Evolutionary conservation across 441 rosid genomes (phyloP).

Genomic region (Populus hybrid): DNA sequence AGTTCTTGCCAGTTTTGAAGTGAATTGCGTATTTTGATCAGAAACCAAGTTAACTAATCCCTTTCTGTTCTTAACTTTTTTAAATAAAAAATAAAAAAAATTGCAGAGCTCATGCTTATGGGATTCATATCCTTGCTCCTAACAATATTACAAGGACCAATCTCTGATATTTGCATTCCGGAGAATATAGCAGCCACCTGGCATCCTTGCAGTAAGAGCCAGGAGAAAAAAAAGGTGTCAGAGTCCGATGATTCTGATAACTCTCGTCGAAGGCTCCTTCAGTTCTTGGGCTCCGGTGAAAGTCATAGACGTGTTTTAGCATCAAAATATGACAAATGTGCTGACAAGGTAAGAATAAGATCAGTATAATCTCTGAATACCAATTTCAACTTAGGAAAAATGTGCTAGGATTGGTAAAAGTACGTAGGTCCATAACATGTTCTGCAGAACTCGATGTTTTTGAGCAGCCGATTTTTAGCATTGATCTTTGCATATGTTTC

Average conservation of each 20-base stretch:
- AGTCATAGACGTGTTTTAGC: conserved; percentile 53
- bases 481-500: conserved; percentile 17
- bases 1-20: neutral
- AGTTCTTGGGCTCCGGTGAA: conserved; percentile 23
- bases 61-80: neutral
- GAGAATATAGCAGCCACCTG: conserved; percentile 42
- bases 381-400: neutral
- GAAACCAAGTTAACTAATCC: conserved; percentile 1
- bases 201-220: conserved; percentile 54
- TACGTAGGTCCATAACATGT: neutral
- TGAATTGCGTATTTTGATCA: neutral
- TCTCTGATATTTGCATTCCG: conserved; percentile 60
- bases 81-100: too few species aligned
- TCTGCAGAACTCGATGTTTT: neutral
- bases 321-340: conserved; percentile 51
- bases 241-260: conserved; percentile 3
- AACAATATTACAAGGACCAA: conserved; percentile 43
- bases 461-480: neutral
- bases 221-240: neutral
- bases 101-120: conserved; percentile 83
- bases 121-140: conserved; percentile 89
- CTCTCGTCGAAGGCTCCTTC: conserved; percentile 42
- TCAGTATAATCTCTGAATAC: neutral
- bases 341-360: conserved; percentile 31
- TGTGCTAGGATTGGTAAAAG: neutral